A percentile compares a stretch with the other conserved stretches of the same genome.
Conservation (phyloP, 441 rosid species). For the Erodium moschatum region DNA sequence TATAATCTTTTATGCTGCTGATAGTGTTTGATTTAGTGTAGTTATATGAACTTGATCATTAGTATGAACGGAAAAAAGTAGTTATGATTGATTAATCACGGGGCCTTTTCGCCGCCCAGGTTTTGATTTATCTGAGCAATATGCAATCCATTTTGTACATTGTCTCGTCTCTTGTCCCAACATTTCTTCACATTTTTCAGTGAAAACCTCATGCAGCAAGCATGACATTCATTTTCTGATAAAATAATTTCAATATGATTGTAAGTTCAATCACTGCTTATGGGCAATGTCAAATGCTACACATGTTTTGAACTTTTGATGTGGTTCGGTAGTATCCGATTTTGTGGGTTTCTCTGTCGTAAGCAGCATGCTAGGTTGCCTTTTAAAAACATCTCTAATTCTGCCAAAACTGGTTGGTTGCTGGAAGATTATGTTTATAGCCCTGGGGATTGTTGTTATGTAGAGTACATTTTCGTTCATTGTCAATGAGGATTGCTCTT, state of each 20-base stretch:
- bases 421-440: slow-evolving; percentile 1
- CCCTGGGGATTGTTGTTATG: neutral
- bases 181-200: neutral
- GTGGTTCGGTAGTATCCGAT: neutral
- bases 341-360: slow-evolving; percentile 2
- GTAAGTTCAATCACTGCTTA: neutral
- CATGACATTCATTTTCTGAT: neutral
- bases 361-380: neutral
- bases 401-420: neutral
- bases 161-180: neutral
- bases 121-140: neutral
- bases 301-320: neutral
- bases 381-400: neutral
- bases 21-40: neutral
- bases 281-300: neutral
- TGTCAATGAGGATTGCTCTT: neutral
- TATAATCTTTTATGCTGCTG: neutral
- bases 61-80: neutral
- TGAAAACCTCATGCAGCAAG: neutral
- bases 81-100: neutral
- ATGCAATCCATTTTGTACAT: neutral
- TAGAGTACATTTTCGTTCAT: neutral
- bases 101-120: neutral
- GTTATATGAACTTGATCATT: neutral
- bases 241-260: neutral